These are phyloP conservation scores for Naganishia antarctica DNA, from an alignment of 768 basidiomycete genomes.

Conservation along the genomic window DNA sequence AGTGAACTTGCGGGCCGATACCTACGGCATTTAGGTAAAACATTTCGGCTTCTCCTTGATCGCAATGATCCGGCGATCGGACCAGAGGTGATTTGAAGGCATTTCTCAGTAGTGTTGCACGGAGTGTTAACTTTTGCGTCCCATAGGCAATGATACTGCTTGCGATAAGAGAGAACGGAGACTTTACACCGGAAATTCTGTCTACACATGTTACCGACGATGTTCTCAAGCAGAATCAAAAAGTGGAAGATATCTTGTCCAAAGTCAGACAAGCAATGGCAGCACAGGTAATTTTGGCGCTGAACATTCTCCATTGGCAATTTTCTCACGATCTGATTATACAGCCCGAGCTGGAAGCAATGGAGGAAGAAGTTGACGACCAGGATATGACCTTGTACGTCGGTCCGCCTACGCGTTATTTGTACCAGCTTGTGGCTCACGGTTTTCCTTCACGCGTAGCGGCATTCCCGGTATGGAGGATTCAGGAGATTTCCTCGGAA, in stretches of 20 bases:
- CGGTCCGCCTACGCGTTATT: not conserved
- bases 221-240: conserved; percentile 70
- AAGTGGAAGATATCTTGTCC: conserved; percentile 74
- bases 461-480: conserved; percentile 82
- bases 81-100: conserved; percentile 61
- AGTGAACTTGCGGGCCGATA: conserved; percentile 74
- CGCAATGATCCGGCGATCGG: conserved; percentile 75
- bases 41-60: conserved; percentile 74
- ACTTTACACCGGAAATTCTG: conserved; percentile 68
- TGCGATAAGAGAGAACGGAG: conserved; percentile 60
- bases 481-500: conserved; percentile 79
- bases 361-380: conserved; percentile 50
- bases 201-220: conserved; percentile 87
- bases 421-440: not conserved
- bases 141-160: conserved; percentile 87
- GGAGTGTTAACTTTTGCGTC: not conserved
- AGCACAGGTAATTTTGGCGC: conserved; percentile 60
- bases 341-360: conserved; percentile 38
- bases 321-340: conserved; percentile 51
- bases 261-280: conserved; percentile 77
- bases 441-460: conserved; percentile 54
- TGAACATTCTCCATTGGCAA: conserved; percentile 34
- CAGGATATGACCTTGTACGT: conserved; percentile 66
- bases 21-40: conserved; percentile 76
- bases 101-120: not conserved